Base-by-base conservation (phyloP, 1,139 yeast species). In the Yamadazyma pseudoaaseri region DNA sequence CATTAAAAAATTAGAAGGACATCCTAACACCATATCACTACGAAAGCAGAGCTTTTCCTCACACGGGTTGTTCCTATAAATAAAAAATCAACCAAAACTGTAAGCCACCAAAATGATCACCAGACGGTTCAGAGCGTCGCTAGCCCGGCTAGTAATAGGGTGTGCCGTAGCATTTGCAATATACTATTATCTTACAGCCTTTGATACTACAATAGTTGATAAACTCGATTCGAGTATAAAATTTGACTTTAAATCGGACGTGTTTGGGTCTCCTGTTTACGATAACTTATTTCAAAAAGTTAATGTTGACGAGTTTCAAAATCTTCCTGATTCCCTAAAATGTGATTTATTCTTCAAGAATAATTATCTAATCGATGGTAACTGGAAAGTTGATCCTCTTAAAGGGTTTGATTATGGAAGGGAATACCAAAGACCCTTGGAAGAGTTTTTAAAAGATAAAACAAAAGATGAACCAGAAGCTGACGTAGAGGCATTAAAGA, bases 371-470 rank as follows among this genome's bases (percentile, higher is more conserved):
- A 12, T 16, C 1, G 38, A 44, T 18, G 26, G 31, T 4, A 16
- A 38, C 9, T 48, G 51, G 52, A n/a, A 15, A 2, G 23, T 40
- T n/a, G 44, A 50, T 26, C 58, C 57, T 0, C 12, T 29, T 2
- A 35, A 42, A 25, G 38, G 39, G 8, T 42, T 51, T 20, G 37
- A 39, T 4, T 52, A 33, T 26, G 29, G 44, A 16, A 42, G 42
- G 29, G 38, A 41, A 9, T 42, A 42, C 23, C 50, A 34, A 29
- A 39, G 43, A 18, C 17, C 41, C 3, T 46, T 40, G 34, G 44
- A 42, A 9, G 40, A 44, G 14, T 54, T 39, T 30, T 34, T 38
- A 32, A 27, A 34, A 14, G 43, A 39, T 13, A 33, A 34, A n/a
- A 20, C 36, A 11, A 16, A 39, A 3, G 25, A 39, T 15, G 38